These are phyloP conservation scores for Phoenix dactylifera DNA, from an alignment of 176 grass and related monocot species.

Conservation along the genomic window DNA sequence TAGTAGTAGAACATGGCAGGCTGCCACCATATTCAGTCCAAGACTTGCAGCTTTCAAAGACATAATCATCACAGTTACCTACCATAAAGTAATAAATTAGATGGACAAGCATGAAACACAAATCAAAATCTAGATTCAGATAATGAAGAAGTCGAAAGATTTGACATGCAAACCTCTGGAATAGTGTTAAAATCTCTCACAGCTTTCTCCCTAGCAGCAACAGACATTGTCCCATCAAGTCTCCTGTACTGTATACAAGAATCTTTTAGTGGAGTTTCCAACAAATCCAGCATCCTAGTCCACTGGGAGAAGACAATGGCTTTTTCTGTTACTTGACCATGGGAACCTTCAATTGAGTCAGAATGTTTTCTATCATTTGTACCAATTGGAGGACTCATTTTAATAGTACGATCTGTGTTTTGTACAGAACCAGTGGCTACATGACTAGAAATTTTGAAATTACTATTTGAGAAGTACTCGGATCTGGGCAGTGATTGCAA, in stretches of 20 bases:
- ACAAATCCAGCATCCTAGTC: conserved; percentile 92
- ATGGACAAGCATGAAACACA: conserved; percentile 10
- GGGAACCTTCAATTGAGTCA: conserved; percentile 18
- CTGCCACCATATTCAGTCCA: conserved; percentile 94
- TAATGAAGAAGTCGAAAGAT: conserved; percentile 1
- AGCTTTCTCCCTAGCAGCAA: conserved; percentile 83
- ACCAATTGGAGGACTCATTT: not conserved
- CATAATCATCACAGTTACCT: conserved; percentile 99
- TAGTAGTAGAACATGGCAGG: conserved; percentile 89
- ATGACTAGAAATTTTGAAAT: not conserved
- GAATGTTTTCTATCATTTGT: conserved; percentile 25
- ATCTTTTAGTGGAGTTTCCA: conserved; percentile 79
- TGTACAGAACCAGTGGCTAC: not conserved
- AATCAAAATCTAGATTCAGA: conserved; percentile 1
- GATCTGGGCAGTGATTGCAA: conserved; percentile 64
- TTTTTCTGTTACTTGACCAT: conserved; percentile 62
- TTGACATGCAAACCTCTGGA: conserved; percentile 56
- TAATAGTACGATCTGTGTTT: not conserved
- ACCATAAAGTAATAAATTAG: conserved; percentile 5
- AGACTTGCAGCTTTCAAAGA: conserved; percentile 97
- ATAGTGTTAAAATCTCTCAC: conserved; percentile 85
- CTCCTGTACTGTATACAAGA: conserved; percentile 67
- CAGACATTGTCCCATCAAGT: conserved; percentile 97
- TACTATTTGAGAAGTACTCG: conserved; percentile 19
- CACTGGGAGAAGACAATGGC: conserved; percentile 98